Base-by-base conservation (phyloP, 2,329 filamentous ascomycete genomes). In the Samsoniella hepiali region DNA sequence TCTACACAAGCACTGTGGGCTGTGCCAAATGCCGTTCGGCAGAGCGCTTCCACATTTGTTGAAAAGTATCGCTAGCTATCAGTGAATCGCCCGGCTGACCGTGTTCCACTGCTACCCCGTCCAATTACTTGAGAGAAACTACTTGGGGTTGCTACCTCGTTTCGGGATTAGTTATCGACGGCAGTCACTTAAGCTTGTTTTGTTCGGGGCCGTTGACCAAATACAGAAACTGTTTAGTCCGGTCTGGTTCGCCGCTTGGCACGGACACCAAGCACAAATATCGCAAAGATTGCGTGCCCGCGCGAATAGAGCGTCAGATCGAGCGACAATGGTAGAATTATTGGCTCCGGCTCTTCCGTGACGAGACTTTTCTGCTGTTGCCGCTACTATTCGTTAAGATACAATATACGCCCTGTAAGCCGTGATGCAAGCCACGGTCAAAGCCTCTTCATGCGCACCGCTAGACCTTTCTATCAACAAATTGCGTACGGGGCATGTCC, bases 181-280 rank as follows among this genome's bases (percentile, higher is more conserved):
- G 44, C 56, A 49, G 34, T 50, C 56, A 58, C 5, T 59, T 59
- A 59, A 60, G 58, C 47, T 60, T 60, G 47, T 60, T 60, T 51
- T 44, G 8, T 29, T 40, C 34, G 3, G 58, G 34, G 34, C 5
- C 15, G 29, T 17, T 34, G 38, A 34, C 36, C 5, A 13, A 50
- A 53, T 42, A 9, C 50, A 53, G 50, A 53, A 36, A 17, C 50
- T 32, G 32, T 31, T 51, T 31, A 51, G 27, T 29, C 27, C 27
- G 13, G 8, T 6, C 9, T 6, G 29, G 31, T 36, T 36, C 3
- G 15, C 27, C 54, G 3, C 54, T 36, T 38, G 54, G 38, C 38
- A 45, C 13, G 3, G 27, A 38, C 31, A 34, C 47, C 17, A 53
- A 17, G 44, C 32, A 49, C 15, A 40, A 49, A 29, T 31, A 44